Base-by-base conservation (phyloP, 768 basidiomycete genomes). In the Pleurotus salmoneostramineus region DNA sequence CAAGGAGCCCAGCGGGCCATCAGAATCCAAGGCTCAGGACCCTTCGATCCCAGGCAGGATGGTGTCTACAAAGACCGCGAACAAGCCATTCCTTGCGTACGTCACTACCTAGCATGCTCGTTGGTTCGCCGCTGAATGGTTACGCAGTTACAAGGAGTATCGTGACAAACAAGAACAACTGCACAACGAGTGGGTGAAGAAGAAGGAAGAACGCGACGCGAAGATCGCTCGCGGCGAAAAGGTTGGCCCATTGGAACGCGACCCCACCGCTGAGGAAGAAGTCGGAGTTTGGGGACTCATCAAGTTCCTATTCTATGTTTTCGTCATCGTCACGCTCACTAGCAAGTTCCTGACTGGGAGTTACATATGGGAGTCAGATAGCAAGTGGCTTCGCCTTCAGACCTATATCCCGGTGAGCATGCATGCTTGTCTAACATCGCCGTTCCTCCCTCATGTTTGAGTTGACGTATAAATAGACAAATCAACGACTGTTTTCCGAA, bases 341-440 rank as follows among this genome's bases (percentile, higher is more conserved):
- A 88, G 93, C 56, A 89, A 89, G 67, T 93, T 95, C 71, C 74
- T 95, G 67, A 91, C 91, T 0, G 91, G 88, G n/a, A 91, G 87
- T 66, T 92, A 84, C 68, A 72, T 84, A 17, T 97, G 93, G 93
- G 92, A 94, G 61, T 83, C 87, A 64, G 78, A 88, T 61, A 82
- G 81, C 61, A 83, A 83, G 67, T 88, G 84, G 81, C 64, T 74
- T 33, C 75, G 79, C 48, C 65, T 84, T 52, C 83, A 83, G 74
- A 81, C 82, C 4, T 84, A 83, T 64, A 83, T 81, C 74, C 85
- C 90, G 52, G 87, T 88, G 58, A 65, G 78, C 71, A 32, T 45
- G 78, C 71, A 32, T 45, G 0, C 11, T 17, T 45, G 12, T 14
- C 32, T 36, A 34, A 4, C 0, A 8, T 32, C n/a, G 34, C 14